Conservation (phyloP, 164 flowering plant genomes). For the Magnolia kwangsiensis region DNA sequence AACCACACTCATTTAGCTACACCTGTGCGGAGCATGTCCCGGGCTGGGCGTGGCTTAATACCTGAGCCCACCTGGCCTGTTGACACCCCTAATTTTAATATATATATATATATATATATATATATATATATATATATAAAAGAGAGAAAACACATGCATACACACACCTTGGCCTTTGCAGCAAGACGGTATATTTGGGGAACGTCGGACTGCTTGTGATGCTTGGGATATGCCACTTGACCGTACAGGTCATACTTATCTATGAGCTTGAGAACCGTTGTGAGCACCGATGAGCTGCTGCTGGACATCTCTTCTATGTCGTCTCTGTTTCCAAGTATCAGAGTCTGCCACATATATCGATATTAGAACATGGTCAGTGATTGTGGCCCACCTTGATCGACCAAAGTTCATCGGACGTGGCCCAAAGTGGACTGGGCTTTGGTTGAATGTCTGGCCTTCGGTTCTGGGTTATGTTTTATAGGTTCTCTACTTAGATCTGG, state of each 20-base stretch:
- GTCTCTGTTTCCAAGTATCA: constrained; percentile 82
- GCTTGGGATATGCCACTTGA: constrained; percentile 84
- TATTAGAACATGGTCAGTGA: too few species aligned
- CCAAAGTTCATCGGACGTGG: background rate
- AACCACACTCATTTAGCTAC: too few species aligned
- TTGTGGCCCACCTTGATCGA: too few species aligned
- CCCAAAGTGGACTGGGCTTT: too few species aligned
- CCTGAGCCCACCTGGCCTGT: too few species aligned
- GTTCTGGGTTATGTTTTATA: too few species aligned
- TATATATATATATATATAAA: background rate
- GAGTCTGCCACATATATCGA: constrained; percentile 39
- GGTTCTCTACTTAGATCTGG: too few species aligned
- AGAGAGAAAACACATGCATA: background rate
- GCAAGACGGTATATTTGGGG: constrained; percentile 81
- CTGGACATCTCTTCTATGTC: constrained; percentile 75
- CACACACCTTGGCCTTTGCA: constrained; percentile 66
- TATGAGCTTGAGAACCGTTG: constrained; percentile 65
- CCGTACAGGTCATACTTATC: constrained; percentile 83
- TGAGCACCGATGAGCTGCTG: constrained; percentile 56
- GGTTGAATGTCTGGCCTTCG: too few species aligned
- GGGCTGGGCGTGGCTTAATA: too few species aligned
- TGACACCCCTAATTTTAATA: background rate
- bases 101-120: too few species aligned
- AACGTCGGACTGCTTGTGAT: constrained; percentile 83
- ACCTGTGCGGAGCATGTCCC: too few species aligned